phyloP scores from a whole-genome alignment of 2,329 filamentous ascomycete species.

The Scleromitrula shiraiana region DNA sequence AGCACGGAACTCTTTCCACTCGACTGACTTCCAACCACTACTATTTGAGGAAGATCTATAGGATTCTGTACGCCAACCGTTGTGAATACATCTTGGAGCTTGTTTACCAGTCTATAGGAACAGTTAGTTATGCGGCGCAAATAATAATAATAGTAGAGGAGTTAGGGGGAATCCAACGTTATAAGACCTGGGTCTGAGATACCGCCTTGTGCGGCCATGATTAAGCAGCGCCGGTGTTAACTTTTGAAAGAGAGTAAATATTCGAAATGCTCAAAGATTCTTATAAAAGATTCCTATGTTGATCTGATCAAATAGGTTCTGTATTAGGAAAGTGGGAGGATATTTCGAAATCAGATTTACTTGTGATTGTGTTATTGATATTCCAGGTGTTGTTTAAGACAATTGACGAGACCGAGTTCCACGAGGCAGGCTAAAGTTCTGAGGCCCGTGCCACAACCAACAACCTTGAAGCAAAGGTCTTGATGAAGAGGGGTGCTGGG shows the following conservation, averaged over 20 bases:
- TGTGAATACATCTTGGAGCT: conserved; percentile 97
- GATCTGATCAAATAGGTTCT: neutral
- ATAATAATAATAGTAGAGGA: conserved; percentile 7
- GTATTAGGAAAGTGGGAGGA: neutral
- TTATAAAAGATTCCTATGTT: neutral
- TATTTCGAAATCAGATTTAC: too few relatives aligned
- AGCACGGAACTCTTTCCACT: conserved; percentile 98
- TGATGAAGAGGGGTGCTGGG: neutral
- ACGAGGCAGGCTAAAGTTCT: conserved; percentile 5
- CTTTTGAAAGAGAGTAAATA: neutral
- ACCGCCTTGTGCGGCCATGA: conserved; percentile 38
- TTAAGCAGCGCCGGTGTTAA: neutral
- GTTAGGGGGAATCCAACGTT: conserved; percentile 40
- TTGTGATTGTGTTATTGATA: too few relatives aligned
- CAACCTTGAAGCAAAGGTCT: neutral
- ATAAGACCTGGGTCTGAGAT: conserved; percentile 61
- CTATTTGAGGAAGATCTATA: conserved; percentile 97
- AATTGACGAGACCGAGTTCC: conserved; percentile 7
- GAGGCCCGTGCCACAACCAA: conserved; percentile 7
- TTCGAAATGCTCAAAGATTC: neutral
- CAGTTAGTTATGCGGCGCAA: conserved; percentile 24
- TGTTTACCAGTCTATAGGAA: conserved; percentile 73
- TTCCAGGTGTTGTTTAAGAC: conserved; percentile 10
- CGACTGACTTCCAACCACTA: conserved; percentile 95
- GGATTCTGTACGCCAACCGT: conserved; percentile 98